A percentile compares a stretch with the other conserved stretches of the same genome.
These are phyloP conservation scores for Cymbidium sinense DNA, from an alignment of 106 monocot species.

Conservation along the genomic window DNA sequence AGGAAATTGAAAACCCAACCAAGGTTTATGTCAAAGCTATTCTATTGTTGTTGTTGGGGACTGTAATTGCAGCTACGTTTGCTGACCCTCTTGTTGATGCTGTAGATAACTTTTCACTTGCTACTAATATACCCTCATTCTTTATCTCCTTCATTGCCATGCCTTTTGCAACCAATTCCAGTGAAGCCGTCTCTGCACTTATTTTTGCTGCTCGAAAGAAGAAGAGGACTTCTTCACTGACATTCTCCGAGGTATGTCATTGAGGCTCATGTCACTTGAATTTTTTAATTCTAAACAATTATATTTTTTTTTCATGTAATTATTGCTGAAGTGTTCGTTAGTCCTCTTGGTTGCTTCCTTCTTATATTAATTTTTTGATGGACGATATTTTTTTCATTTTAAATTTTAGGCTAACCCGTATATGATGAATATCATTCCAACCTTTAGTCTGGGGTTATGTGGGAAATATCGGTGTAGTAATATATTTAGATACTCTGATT, in stretches of 20 bases:
- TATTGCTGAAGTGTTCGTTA: background rate
- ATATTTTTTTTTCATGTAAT: background rate
- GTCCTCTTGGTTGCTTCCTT: background rate
- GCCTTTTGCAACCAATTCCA: constrained; percentile 79
- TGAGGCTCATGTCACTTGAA: background rate
- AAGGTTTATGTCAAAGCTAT: constrained; percentile 40
- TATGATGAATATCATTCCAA: background rate
- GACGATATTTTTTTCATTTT: background rate
- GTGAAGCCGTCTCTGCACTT: constrained; percentile 72
- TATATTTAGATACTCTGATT: background rate
- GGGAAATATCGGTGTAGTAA: background rate
- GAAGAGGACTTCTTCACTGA: constrained; percentile 58
- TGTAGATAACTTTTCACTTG: constrained; percentile 66
- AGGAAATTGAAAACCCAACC: constrained; percentile 36
- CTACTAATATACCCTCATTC: constrained; percentile 69
- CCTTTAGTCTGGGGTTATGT: background rate
- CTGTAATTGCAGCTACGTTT: constrained; percentile 52
- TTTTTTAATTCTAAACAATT: background rate
- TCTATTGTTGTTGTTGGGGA: constrained; percentile 49
- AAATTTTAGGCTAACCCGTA: background rate
- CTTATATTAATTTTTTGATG: background rate
- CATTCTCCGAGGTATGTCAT: constrained; percentile 68
- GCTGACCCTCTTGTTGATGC: constrained; percentile 78
- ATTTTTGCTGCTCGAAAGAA: constrained; percentile 74
- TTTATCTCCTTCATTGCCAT: constrained; percentile 80